phyloP scores from a whole-genome alignment of 2,329 filamentous ascomycete species.

The Onygenales sp. region DNA sequence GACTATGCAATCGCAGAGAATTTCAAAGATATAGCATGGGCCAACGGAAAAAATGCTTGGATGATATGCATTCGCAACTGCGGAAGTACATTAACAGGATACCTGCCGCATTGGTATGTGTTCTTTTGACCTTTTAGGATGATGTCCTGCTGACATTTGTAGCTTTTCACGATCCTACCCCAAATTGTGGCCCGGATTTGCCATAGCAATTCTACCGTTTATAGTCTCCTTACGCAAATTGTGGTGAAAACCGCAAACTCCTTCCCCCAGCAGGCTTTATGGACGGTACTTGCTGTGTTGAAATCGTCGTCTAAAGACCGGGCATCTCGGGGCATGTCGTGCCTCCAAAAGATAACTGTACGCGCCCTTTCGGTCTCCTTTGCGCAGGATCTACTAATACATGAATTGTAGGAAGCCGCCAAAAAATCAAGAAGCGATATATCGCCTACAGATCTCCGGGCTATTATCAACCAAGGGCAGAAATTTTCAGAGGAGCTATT shows the following conservation, averaged over 20 bases:
- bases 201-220: conserved; percentile 70
- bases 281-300: conserved; percentile 80
- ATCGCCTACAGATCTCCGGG: conserved; percentile 51
- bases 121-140: neutral
- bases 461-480: conserved; percentile 67
- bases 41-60: conserved; percentile 55
- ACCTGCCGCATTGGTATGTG: conserved; percentile 34
- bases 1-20: conserved; percentile 20
- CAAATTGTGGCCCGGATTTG: conserved; percentile 95
- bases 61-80: conserved; percentile 62
- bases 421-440: conserved; percentile 38
- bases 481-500: conserved; percentile 76
- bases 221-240: conserved; percentile 65
- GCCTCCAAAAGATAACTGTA: conserved; percentile 33
- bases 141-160: conserved; percentile 13
- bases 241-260: conserved; percentile 75
- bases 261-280: conserved; percentile 87
- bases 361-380: conserved; percentile 1
- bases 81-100: conserved; percentile 61
- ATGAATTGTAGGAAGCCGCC: conserved; percentile 35
- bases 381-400: conserved; percentile 9
- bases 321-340: conserved; percentile 41
- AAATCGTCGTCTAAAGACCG: conserved; percentile 70
- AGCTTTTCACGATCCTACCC: conserved; percentile 58
- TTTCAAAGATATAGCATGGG: conserved; percentile 39